Percentiles rank a stretch among this genome's conserved stretches.
Conservation (phyloP, 2,329 filamentous ascomycete genomes). For the Claviceps cyperi region DNA sequence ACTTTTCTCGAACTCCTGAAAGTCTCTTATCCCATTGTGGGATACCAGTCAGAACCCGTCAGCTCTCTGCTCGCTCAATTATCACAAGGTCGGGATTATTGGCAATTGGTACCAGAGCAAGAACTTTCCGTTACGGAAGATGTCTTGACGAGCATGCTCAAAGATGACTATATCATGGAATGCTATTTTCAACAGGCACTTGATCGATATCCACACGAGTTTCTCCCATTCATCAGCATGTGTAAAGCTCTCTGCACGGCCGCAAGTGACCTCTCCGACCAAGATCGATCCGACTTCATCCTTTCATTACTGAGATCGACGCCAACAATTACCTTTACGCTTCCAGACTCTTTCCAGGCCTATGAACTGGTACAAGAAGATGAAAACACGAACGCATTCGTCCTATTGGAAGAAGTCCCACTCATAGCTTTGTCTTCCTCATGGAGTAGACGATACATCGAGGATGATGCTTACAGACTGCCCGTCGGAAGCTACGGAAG, state of each 20-base stretch:
- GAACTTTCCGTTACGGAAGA: conserved; percentile 20
- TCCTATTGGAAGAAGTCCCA: conserved; percentile 47
- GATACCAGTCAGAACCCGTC: conserved; percentile 60
- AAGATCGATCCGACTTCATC: conserved; percentile 33
- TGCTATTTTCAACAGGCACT: conserved; percentile 53
- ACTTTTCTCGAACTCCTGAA: conserved; percentile 58
- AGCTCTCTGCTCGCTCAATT: conserved; percentile 51
- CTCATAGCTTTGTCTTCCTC: conserved; percentile 40
- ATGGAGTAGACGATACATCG: conserved; percentile 28
- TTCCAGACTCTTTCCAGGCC: conserved; percentile 56
- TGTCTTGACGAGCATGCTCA: conserved; percentile 19
- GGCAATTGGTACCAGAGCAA: conserved; percentile 31
- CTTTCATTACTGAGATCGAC: conserved; percentile 53
- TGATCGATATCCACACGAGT: conserved; percentile 74
- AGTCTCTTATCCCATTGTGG: conserved; percentile 48
- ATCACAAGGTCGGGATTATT: conserved; percentile 36
- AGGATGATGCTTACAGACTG: conserved; percentile 44
- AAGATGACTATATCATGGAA: conserved; percentile 34
- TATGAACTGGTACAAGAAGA: conserved; percentile 75
- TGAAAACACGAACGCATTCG: conserved; percentile 68
- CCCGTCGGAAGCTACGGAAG: conserved; percentile 51
- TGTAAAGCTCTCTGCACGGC: conserved; percentile 45
- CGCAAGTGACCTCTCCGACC: conserved; percentile 15
- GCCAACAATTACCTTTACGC: conserved; percentile 59
- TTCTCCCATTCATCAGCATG: conserved; percentile 60